These are phyloP conservation scores for Stevia rebaudiana DNA, from an alignment of 140 eudicot species.

Conservation along the genomic window DNA sequence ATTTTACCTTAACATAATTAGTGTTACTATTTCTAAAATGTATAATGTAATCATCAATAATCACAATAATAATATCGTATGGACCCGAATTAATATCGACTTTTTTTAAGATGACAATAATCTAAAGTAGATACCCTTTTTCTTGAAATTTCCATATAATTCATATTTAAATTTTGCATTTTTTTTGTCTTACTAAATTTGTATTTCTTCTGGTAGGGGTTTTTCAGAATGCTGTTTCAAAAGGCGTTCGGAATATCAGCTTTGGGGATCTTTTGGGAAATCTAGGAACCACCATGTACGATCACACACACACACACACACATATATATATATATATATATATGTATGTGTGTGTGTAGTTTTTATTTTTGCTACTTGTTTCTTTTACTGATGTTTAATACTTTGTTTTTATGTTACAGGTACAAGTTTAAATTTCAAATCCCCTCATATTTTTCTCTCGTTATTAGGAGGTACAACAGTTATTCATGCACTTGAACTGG, in stretches of 20 bases:
- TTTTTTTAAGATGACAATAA: constrained; percentile 7
- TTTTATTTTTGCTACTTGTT: not conserved
- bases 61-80: not conserved
- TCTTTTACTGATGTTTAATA: not conserved
- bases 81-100: constrained; percentile 1
- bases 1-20: not conserved
- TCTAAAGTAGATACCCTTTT: not conserved
- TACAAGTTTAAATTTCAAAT: constrained; percentile 90
- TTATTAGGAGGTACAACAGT: constrained; percentile 69
- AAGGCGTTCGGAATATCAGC: constrained; percentile 84
- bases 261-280: constrained; percentile 92
- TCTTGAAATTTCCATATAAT: not conserved
- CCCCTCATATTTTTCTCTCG: constrained; percentile 94
- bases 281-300: constrained; percentile 87
- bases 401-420: constrained; percentile 46
- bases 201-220: constrained; percentile 50
- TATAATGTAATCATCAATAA: not conserved
- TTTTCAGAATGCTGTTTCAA: constrained; percentile 74
- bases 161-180: not conserved
- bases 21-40: not conserved
- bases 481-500: constrained; percentile 9
- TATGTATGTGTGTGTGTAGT: no score
- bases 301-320: not conserved
- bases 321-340: no score
- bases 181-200: constrained; percentile 22